Evolutionary conservation across 192 early-diverging fungal species (phyloP), one percentile per base, ranked within the genome.

Genomic region (Umbelopsis isabellina): DNA sequence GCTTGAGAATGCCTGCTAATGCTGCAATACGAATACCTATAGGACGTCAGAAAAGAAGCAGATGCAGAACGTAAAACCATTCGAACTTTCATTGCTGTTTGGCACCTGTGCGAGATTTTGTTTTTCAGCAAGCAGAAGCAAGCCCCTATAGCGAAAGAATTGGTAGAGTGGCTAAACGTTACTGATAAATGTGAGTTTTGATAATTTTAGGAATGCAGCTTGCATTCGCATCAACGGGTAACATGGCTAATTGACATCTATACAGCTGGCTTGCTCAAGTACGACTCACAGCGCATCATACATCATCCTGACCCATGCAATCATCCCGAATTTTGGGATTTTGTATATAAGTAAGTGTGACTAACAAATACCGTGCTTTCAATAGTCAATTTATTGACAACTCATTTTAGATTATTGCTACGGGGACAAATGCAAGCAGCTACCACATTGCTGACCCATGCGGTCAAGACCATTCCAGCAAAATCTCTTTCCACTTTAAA

Each of bases 291-390:
- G 5, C 55, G 25, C 10, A 61, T 61, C 21, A 61, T 61, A 27
- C 55, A 61, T 25, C 55, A 35, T 25, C 55, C 25, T 33, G 55
- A 61, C 33, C 55, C 55, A 12, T 37, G 16, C 33, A 35, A 30
- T 61, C 55, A 61, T 35, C 55, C 55, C 18, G 55, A 61, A 2
- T 61, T 61, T 13, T 61, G 55, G 55, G 55, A 61, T 35, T 61
- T 61, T 61, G 55, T 61, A 61, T 61, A 61, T 61, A 61, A 61
- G 55, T 61, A 25, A 61, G 55, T 35, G 33, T 35, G 6, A 41
- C 11, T 18, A 33, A 15, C 5, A 15, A n/a, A 10, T 15, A 33
- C 0, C 21, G 0, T 1, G 11, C 3, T 9, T n/a, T 52, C 0
- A 23, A 8, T 25, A 6, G 5, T 1, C 22, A 21, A 25, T 0